These are phyloP conservation scores for Aspergillus texensis DNA, from an alignment of 2,329 filamentous ascomycete genomes.

Conservation along the genomic window DNA sequence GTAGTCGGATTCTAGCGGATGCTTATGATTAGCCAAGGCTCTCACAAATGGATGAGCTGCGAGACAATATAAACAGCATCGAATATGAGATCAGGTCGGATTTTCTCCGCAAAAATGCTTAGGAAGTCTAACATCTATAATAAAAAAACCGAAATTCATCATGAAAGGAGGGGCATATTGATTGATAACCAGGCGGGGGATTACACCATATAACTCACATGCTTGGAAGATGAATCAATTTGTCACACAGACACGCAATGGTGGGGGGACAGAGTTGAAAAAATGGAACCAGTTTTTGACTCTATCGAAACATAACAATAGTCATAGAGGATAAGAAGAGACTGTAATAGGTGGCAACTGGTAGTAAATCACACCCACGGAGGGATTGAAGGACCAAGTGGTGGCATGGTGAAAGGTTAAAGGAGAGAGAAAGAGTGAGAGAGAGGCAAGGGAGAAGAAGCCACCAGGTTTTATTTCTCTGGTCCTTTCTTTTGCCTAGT, in stretches of 20 bases:
- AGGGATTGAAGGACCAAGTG: slow-evolving; percentile 22
- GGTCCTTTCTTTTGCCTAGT: slow-evolving; percentile 9
- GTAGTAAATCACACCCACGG: slow-evolving; percentile 25
- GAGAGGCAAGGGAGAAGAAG: slow-evolving; percentile 7
- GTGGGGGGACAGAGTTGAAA: slow-evolving; percentile 17
- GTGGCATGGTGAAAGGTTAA: slow-evolving; percentile 29
- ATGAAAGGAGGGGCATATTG: slow-evolving; percentile 26
- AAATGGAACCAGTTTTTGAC: slow-evolving; percentile 13
- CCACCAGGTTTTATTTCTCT: not conserved
- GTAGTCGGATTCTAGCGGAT: slow-evolving; percentile 25
- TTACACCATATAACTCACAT: slow-evolving; percentile 21
- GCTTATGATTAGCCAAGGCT: slow-evolving; percentile 21
- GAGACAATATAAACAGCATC: slow-evolving; percentile 15
- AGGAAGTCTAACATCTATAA: slow-evolving; percentile 55
- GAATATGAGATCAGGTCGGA: slow-evolving; percentile 32
- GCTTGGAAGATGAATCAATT: slow-evolving; percentile 11
- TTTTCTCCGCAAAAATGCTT: slow-evolving; percentile 47
- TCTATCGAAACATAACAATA: slow-evolving; percentile 25
- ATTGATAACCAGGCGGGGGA: slow-evolving; percentile 19
- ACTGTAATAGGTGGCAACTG: slow-evolving; percentile 9
- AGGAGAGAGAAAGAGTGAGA: slow-evolving; percentile 17
- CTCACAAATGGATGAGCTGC: slow-evolving; percentile 11
- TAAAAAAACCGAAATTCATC: slow-evolving; percentile 46
- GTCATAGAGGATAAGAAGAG: slow-evolving; percentile 11
- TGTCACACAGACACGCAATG: slow-evolving; percentile 20